Evolutionary conservation across 441 rosid species (phyloP).

Genomic region (Corymbia citriodora): DNA sequence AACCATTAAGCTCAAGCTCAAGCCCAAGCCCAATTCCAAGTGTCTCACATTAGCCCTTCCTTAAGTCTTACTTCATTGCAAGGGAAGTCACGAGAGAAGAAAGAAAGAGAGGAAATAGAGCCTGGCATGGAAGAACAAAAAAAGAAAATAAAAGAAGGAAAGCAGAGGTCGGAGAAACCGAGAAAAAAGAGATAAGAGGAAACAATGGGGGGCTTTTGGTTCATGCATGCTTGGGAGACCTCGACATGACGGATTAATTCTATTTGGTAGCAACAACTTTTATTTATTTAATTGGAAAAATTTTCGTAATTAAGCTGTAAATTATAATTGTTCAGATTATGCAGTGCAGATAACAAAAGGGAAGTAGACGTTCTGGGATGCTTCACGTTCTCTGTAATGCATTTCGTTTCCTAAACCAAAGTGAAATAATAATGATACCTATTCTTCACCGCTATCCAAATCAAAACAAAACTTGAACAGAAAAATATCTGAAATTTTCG

Average conservation of each 20-base stretch:
- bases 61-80: background rate
- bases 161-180: background rate
- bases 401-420: background rate
- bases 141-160: fast-evolving
- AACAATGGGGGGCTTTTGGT: background rate
- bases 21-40: too few species aligned
- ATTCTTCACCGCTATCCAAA: too few species aligned
- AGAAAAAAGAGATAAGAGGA: background rate
- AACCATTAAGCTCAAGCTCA: background rate
- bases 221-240: background rate
- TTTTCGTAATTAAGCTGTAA: background rate
- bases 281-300: background rate
- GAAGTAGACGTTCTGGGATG: background rate
- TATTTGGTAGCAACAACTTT: background rate
- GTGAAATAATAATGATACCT: too few species aligned
- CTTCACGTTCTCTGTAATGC: background rate
- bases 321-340: too few species aligned
- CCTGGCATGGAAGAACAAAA: background rate
- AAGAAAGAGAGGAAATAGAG: background rate
- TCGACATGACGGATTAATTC: background rate
- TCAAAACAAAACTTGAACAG: too few species aligned
- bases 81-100: background rate
- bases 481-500: too few species aligned
- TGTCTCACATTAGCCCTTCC: background rate
- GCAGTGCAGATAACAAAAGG: too few species aligned